Evolutionary conservation across 129 eudicot species (phyloP).

Genomic region (Glebionis coronaria): DNA sequence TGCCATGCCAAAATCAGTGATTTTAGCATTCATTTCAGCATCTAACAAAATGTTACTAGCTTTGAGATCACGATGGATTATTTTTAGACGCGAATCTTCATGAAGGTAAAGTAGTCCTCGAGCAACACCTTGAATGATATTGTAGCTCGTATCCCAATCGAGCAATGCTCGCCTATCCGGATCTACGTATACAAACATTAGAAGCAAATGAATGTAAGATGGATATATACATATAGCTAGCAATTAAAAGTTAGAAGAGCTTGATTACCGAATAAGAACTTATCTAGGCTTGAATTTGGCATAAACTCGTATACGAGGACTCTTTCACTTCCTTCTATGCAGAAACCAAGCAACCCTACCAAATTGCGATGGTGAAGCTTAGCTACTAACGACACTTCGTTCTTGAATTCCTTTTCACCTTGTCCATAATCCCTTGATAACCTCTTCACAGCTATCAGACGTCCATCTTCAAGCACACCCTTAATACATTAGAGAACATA

Average conservation of each 20-base stretch:
- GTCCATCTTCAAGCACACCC: slow-evolving; percentile 38
- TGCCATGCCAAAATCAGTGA: no score
- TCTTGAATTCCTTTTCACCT: slow-evolving; percentile 44
- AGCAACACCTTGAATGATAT: slow-evolving; percentile 26
- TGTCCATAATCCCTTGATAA: slow-evolving; percentile 31
- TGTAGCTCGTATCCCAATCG: slow-evolving; percentile 27
- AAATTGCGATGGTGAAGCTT: slow-evolving; percentile 28
- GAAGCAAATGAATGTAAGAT: background rate
- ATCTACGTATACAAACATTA: slow-evolving; percentile 6
- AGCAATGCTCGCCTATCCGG: slow-evolving; percentile 2
- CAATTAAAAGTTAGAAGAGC: background rate
- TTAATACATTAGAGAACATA: no score
- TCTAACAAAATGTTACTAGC: no score
- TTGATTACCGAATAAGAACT: slow-evolving; percentile 34
- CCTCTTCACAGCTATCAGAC: slow-evolving; percentile 38
- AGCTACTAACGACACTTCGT: slow-evolving; percentile 29
- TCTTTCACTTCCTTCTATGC: slow-evolving; percentile 25
- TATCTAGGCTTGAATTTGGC: slow-evolving; percentile 37
- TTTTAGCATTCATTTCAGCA: no score
- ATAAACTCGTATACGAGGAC: slow-evolving; percentile 6
- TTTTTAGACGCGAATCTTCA: no score
- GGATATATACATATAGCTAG: no score
- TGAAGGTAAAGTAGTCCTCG: slow-evolving; percentile 26
- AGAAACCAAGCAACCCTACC: slow-evolving; percentile 34
- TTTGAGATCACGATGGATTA: no score